Evolutionary conservation across 2,329 filamentous ascomycete species (phyloP), one percentile per base, ranked within the genome.

Genomic region (Fusarium aywerte): DNA sequence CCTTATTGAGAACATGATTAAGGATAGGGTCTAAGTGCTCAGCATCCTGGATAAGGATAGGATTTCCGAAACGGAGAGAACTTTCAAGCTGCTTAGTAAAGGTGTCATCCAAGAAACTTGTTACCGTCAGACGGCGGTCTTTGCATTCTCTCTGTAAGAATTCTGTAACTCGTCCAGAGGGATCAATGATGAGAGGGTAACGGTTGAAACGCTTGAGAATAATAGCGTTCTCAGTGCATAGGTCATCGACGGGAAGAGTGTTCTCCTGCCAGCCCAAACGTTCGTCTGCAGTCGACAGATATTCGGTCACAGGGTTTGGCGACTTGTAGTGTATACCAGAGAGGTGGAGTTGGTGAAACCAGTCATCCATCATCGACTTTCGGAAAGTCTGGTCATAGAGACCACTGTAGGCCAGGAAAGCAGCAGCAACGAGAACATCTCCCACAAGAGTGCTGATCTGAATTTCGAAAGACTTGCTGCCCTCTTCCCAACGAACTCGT

Each of bases 41-140:
- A 1, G 96, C 96, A 78, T 99, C 96, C 79, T 99, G 96, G 62
- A 99, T 99, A 63, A 99, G 87, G 70, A 99, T 99, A 2, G 96
- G 95, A 76, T 99, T 99, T 75, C 96, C 96, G 80, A 99, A 99
- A 76, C 96, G 92, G 65, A 99, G 85, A 18, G 96, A 96, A 75
- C 94, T 98, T 81, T 99, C 96, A 16, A 99, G 84, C 77, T 99
- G 96, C 80, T 99, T 99, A 64, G 96, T 96, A 77, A 99, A 99
- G 0, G 93, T 96, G 76, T 97, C 95, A 75, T 99, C 96, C 76
- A 99, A 80, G 87, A 99, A 99, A 80, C 96, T 98, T 1, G 96
- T 99, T 49, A 99, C 92, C 0, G 95, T 99, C 61, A 99, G 87
- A 51, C 94, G 92, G 58, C 95, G 89, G 52, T 97, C 93, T 76